Percentiles rank a stretch among this genome's conserved stretches.
Evolutionary conservation across 2,329 filamentous ascomycete species (phyloP).

Genomic region (Ophiostoma pallidulum): DNA sequence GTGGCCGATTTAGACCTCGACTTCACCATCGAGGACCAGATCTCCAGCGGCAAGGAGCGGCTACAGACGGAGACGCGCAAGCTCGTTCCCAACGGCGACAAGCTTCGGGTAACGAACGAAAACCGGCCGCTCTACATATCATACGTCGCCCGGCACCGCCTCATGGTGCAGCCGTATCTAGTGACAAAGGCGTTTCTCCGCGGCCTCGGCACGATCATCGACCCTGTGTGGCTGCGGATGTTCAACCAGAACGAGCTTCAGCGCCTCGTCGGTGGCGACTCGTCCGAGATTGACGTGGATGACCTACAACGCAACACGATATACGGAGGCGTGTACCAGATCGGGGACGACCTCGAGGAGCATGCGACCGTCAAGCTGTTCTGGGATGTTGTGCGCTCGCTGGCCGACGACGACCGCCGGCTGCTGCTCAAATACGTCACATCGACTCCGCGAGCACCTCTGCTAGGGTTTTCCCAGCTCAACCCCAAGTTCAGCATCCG

Average conservation of each 20-base stretch:
- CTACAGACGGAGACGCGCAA: slow-evolving; percentile 61
- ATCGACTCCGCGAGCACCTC: slow-evolving; percentile 78
- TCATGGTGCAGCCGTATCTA: slow-evolving; percentile 67
- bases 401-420: slow-evolving; percentile 67
- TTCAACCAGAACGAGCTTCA: slow-evolving; percentile 96
- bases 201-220: slow-evolving; percentile 79
- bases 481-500: slow-evolving; percentile 83
- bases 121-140: slow-evolving; percentile 93
- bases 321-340: slow-evolving; percentile 79
- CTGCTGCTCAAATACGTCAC: slow-evolving; percentile 95
- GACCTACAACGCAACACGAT: slow-evolving; percentile 76
- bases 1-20: slow-evolving; percentile 74
- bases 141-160: slow-evolving; percentile 77
- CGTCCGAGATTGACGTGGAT: slow-evolving; percentile 73
- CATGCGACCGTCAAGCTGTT: slow-evolving; percentile 81
- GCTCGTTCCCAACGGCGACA: slow-evolving; percentile 66
- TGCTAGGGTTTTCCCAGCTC: slow-evolving; percentile 80
- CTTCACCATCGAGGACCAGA: slow-evolving; percentile 76
- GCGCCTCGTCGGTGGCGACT: slow-evolving; percentile 83
- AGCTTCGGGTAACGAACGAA: slow-evolving; percentile 75
- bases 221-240: slow-evolving; percentile 91
- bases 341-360: slow-evolving; percentile 81
- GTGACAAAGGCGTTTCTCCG: slow-evolving; percentile 83
- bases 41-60: slow-evolving; percentile 36
- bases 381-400: slow-evolving; percentile 75